Evolutionary conservation across 805 yeast species (phyloP), one percentile per base, ranked within the genome.

Genomic region (Wickerhamiella azymoides): DNA sequence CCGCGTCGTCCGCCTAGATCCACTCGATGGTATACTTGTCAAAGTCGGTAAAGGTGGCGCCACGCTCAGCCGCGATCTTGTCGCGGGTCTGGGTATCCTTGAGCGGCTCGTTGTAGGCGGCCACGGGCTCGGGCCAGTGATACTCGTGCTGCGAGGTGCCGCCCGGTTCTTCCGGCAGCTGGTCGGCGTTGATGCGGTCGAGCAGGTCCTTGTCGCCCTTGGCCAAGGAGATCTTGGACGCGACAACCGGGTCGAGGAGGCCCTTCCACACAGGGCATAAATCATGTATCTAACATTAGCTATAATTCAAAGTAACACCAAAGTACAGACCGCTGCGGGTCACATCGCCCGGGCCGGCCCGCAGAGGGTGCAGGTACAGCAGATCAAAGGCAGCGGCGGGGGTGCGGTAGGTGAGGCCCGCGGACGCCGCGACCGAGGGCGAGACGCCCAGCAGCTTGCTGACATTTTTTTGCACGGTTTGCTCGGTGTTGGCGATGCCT

Each of bases 201-300:
- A 67, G 69, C 56, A 89, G 63, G 47, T 92, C 96, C 49, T 76
- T 73, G 25, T 68, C 61, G 53, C 69, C 69, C 58, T 82, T 80
- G 26, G 95, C 83, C 65, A 89, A 92, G 39, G 76, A 74, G 56
- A 89, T 84, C 65, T 92, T 92, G 24, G 89, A 72, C 24, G 24
- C 7, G 24, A 21, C 24, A 21, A 21, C 4, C 24, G 24, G 6
- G 24, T 21, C 24, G 24, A 21, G 24, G 6, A 21, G 24, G 24
- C 24, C 6, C 7, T 21, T 21, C 24, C 24, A 5, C 24, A 21
- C 24, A 21, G n/a, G 6, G 19, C 24, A 21, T 21, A 21, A 21
- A 4, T 21, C 24, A 21, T 21, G 6, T 21, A 21, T 21, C 7
- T 21, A 21, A 7, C 3, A 14, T 21, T 45, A 53, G n/a, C 37